Evolutionary conservation across 2,329 filamentous ascomycete species (phyloP).

Genomic region (Cadophora luteo-olivacea): DNA sequence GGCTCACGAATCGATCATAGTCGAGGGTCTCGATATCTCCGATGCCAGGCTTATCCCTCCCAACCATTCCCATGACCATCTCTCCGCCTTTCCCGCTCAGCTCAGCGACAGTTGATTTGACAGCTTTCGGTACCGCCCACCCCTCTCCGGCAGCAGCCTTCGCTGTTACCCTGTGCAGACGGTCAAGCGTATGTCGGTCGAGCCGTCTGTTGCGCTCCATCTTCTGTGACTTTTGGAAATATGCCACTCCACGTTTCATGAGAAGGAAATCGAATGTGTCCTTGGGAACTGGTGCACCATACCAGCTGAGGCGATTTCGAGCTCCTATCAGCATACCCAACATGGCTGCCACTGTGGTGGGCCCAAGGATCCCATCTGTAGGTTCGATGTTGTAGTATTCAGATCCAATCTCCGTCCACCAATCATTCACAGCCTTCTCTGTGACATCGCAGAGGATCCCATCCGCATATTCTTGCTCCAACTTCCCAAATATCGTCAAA

Average conservation of each 20-base stretch:
- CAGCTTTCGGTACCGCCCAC: conserved; percentile 90
- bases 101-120: conserved; percentile 94
- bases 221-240: conserved; percentile 91
- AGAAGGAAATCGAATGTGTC: conserved; percentile 87
- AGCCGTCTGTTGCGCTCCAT: conserved; percentile 78
- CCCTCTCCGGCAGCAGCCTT: conserved; percentile 89
- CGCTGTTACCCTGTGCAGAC: conserved; percentile 81
- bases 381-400: conserved; percentile 94
- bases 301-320: conserved; percentile 85
- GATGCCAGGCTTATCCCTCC: conserved; percentile 83
- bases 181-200: conserved; percentile 82
- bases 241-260: conserved; percentile 82
- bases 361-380: conserved; percentile 88
- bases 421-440: conserved; percentile 87
- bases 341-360: conserved; percentile 87
- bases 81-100: conserved; percentile 93
- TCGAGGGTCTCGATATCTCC: conserved; percentile 92
- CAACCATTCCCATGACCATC: conserved; percentile 94
- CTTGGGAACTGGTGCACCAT: conserved; percentile 83
- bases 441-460: conserved; percentile 93
- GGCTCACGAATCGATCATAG: conserved; percentile 79
- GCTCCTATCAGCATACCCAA: conserved; percentile 89
- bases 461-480: conserved; percentile 89
- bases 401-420: conserved; percentile 93
- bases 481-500: conserved; percentile 83